Conservation (phyloP, 1,284 basidiomycete species). For the Apiotrichum mycotoxinovorans region DNA sequence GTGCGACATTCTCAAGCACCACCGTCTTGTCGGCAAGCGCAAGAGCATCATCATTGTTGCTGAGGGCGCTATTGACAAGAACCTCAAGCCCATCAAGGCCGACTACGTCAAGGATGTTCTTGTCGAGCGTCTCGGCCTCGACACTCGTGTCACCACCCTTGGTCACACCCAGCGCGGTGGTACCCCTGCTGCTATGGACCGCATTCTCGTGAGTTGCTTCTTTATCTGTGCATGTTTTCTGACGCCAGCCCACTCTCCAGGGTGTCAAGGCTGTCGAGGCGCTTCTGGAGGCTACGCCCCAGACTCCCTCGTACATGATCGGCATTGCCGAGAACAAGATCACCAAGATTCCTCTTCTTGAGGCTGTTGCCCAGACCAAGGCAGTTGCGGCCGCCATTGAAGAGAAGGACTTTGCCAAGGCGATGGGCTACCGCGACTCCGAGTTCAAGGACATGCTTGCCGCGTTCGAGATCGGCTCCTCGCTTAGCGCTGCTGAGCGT, state of each 20-base stretch:
- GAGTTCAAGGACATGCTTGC: slow-evolving; percentile 86
- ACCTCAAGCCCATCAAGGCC: slow-evolving; percentile 84
- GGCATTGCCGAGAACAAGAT: slow-evolving; percentile 95
- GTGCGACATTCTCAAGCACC: slow-evolving; percentile 86
- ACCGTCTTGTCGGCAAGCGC: slow-evolving; percentile 86
- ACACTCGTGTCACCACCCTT: slow-evolving; percentile 95
- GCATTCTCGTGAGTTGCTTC: slow-evolving; percentile 72
- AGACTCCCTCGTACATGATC: slow-evolving; percentile 96
- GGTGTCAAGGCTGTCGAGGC: slow-evolving; percentile 90
- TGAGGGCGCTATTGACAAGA: slow-evolving; percentile 84
- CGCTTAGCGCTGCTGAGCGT: slow-evolving; percentile 59
- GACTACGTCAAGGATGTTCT: slow-evolving; percentile 89
- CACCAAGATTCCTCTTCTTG: slow-evolving; percentile 81
- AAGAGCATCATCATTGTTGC: slow-evolving; percentile 98
- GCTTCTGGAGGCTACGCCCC: slow-evolving; percentile 80
- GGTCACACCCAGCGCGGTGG: slow-evolving; percentile 97
- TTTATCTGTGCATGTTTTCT: not conserved
- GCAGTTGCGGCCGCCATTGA: slow-evolving; percentile 78
- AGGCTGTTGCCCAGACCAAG: slow-evolving; percentile 87
- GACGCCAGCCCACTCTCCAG: slow-evolving; percentile 78
- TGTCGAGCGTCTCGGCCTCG: slow-evolving; percentile 78
- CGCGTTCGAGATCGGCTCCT: slow-evolving; percentile 73
- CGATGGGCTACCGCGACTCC: slow-evolving; percentile 82
- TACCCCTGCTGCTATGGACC: slow-evolving; percentile 84
- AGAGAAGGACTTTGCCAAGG: slow-evolving; percentile 77